A percentile compares a stretch with the other conserved stretches of the same genome.
These are phyloP conservation scores for Iberis amara DNA, from an alignment of 441 rosid genomes.

Conservation along the genomic window DNA sequence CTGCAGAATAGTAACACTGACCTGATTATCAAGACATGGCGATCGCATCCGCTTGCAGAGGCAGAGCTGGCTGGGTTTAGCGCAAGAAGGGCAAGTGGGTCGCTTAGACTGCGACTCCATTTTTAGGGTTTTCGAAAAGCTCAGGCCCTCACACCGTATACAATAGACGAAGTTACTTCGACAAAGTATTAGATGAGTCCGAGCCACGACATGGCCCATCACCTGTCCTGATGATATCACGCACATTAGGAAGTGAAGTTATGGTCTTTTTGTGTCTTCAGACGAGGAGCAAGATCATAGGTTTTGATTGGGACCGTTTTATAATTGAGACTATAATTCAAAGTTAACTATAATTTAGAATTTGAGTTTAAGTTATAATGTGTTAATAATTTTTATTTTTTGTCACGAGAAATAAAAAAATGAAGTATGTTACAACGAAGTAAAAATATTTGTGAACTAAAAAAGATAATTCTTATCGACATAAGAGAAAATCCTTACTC, in stretches of 20 bases:
- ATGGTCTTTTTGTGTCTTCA: background rate
- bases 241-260: background rate
- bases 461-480: no score
- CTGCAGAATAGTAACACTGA: conserved; percentile 67
- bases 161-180: conserved; percentile 14
- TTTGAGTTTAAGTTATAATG: no score
- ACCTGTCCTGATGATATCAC: conserved; percentile 22
- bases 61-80: conserved; percentile 59
- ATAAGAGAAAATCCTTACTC: no score
- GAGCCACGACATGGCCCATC: conserved; percentile 34
- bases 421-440: no score
- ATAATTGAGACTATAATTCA: no score
- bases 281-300: no score
- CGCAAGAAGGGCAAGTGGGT: conserved; percentile 56
- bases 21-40: conserved; percentile 50
- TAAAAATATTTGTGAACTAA: no score
- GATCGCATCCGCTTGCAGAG: conserved; percentile 56
- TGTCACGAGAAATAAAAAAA: no score
- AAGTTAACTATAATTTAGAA: no score
- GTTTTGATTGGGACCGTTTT: no score
- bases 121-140: conserved; percentile 32
- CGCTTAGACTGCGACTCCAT: conserved; percentile 47
- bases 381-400: no score
- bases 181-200: conserved; percentile 20
- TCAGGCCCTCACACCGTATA: conserved; percentile 23